Percentiles rank a stretch among this genome's conserved stretches.
Evolutionary conservation across 345 rosid genomes (phyloP).

Genomic region (Cardamine occulta): DNA sequence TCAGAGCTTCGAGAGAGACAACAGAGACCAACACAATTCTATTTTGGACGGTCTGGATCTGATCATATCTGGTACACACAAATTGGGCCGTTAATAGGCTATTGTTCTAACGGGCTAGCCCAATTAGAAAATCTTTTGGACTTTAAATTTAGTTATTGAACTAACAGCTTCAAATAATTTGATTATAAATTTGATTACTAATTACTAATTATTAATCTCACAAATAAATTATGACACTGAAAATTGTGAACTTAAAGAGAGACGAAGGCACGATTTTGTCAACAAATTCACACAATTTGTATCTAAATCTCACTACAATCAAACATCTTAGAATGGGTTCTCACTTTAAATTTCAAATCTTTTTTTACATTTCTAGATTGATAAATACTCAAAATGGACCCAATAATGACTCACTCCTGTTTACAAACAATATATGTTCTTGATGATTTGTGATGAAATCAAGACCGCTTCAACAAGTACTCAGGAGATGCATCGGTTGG

Average conservation of each 20-base stretch:
- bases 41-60: conserved; percentile 17
- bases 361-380: conserved; percentile 37
- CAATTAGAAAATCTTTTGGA: too few species aligned
- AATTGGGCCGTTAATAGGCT: too few species aligned
- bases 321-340: conserved; percentile 32
- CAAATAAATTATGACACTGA: conserved; percentile 9
- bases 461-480: conserved; percentile 34
- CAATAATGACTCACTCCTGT: conserved; percentile 21
- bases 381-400: conserved; percentile 32
- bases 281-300: conserved; percentile 20
- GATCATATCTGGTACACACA: too few species aligned
- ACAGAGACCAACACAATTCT: background rate
- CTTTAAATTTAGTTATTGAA: too few species aligned
- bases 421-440: conserved; percentile 21
- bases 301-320: conserved; percentile 26
- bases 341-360: conserved; percentile 12
- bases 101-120: too few species aligned
- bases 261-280: conserved; percentile 16
- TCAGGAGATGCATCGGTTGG: conserved; percentile 30
- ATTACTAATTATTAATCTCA: background rate
- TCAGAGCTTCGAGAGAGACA: conserved; percentile 9
- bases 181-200: too few species aligned
- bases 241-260: conserved; percentile 25
- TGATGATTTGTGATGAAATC: conserved; percentile 13
- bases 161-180: too few species aligned